Evolutionary conservation across 441 rosid genomes (phyloP).

Genomic region (Melastoma candidum): DNA sequence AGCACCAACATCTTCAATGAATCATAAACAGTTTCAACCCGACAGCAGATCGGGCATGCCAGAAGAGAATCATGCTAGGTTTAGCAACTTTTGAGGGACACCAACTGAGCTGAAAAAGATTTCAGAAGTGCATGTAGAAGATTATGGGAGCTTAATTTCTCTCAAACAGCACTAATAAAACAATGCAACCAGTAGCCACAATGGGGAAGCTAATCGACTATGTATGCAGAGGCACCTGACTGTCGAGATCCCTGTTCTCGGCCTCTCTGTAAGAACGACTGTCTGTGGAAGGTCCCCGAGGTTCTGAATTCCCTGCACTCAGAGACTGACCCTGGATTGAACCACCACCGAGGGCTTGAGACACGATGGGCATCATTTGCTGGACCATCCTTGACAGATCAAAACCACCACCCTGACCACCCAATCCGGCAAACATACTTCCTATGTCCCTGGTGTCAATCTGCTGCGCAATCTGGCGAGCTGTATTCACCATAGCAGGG

Average conservation of each 20-base stretch:
- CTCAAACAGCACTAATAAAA: too few relatives aligned
- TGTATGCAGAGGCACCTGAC: slow-evolving; percentile 33
- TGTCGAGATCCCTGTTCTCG: slow-evolving; percentile 20
- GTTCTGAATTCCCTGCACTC: slow-evolving; percentile 21
- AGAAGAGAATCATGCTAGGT: too few relatives aligned
- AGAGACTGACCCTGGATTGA: slow-evolving; percentile 21
- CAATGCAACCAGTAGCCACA: too few relatives aligned
- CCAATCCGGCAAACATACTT: slow-evolving; percentile 59
- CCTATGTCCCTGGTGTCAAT: slow-evolving; percentile 67
- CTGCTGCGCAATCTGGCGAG: slow-evolving; percentile 87
- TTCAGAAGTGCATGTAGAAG: too few relatives aligned
- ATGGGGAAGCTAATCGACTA: too few relatives aligned
- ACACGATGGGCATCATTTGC: slow-evolving; percentile 95
- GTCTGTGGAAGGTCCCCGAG: slow-evolving; percentile 22
- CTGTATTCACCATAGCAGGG: slow-evolving; percentile 80
- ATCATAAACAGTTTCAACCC: too few relatives aligned
- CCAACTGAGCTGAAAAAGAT: too few relatives aligned
- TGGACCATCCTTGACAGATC: slow-evolving; percentile 81
- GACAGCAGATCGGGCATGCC: too few relatives aligned
- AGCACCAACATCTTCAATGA: too few relatives aligned
- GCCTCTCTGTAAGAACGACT: slow-evolving; percentile 15
- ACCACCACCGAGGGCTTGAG: slow-evolving; percentile 67
- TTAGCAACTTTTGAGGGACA: too few relatives aligned
- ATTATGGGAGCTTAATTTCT: too few relatives aligned
- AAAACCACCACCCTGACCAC: slow-evolving; percentile 55